Evolutionary conservation across 306 rosid species (phyloP).

Genomic region (Cucurbita maxima): DNA sequence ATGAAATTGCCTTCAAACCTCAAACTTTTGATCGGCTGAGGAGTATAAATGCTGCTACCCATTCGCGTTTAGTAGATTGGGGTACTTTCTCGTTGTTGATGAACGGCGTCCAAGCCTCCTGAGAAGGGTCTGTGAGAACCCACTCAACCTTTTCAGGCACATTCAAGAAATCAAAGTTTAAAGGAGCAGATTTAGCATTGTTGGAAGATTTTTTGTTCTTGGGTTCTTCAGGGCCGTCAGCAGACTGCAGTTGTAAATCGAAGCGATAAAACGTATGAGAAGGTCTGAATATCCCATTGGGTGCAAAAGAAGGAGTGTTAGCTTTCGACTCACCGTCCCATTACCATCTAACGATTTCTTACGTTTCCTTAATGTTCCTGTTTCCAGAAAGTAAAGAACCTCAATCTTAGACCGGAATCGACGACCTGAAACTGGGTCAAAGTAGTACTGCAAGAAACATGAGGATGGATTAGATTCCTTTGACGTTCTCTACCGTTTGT

Average conservation of each 20-base stretch:
- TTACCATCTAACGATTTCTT: conserved; percentile 15
- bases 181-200: conserved; percentile 9
- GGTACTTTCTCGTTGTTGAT: conserved; percentile 20
- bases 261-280: background rate
- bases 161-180: conserved; percentile 23
- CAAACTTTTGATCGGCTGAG: conserved; percentile 1
- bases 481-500: background rate
- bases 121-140: conserved; percentile 32
- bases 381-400: conserved; percentile 38
- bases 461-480: background rate
- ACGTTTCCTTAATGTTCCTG: conserved; percentile 22
- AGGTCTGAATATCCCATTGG: background rate
- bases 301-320: background rate
- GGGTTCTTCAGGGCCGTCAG: conserved; percentile 11
- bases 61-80: conserved; percentile 18
- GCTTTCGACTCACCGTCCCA: conserved; percentile 18
- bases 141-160: conserved; percentile 41
- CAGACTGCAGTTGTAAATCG: conserved; percentile 6
- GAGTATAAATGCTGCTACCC: conserved; percentile 30
- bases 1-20: background rate
- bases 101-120: conserved; percentile 35
- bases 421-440: conserved; percentile 28
- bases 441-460: conserved; percentile 36
- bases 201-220: conserved; percentile 19
- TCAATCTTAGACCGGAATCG: conserved; percentile 46